Evolutionary conservation across 1,284 basidiomycete genomes (phyloP).

Genomic region (Microbotryomycetes sp.): DNA sequence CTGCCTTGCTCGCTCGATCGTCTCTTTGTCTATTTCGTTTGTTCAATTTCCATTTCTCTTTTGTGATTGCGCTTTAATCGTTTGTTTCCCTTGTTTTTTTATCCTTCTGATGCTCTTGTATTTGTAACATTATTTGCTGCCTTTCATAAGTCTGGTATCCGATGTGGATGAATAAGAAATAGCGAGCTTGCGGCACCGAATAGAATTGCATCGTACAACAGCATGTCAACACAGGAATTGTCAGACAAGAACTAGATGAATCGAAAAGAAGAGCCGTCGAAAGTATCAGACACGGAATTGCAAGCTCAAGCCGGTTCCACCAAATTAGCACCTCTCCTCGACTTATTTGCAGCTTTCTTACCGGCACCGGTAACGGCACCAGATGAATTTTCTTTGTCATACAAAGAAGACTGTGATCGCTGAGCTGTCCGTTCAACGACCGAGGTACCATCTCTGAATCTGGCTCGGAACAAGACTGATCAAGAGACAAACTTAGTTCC

Average conservation of each 20-base stretch:
- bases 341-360: not conserved
- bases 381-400: constrained; percentile 29
- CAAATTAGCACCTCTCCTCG: not conserved
- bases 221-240: too few relatives aligned
- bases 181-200: too few relatives aligned
- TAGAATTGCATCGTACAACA: too few relatives aligned
- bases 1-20: constrained; percentile 6
- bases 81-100: constrained; percentile 2
- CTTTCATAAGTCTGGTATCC: too few relatives aligned
- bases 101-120: constrained; percentile 1
- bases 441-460: constrained; percentile 45
- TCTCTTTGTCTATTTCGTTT: not conserved
- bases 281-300: too few relatives aligned
- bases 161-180: too few relatives aligned
- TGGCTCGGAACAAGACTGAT: constrained; percentile 73
- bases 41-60: not conserved
- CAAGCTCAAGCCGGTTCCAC: not conserved
- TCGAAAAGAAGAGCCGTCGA: too few relatives aligned
- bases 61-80: not conserved
- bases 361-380: not conserved
- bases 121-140: too few relatives aligned
- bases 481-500: too few relatives aligned
- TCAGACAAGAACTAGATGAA: too few relatives aligned
- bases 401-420: constrained; percentile 25
- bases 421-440: constrained; percentile 38